A percentile compares a stretch with the other conserved stretches of the same genome.
phyloP scores from a whole-genome alignment of 805 yeast genomes.

The Yarrowia deformans region DNA sequence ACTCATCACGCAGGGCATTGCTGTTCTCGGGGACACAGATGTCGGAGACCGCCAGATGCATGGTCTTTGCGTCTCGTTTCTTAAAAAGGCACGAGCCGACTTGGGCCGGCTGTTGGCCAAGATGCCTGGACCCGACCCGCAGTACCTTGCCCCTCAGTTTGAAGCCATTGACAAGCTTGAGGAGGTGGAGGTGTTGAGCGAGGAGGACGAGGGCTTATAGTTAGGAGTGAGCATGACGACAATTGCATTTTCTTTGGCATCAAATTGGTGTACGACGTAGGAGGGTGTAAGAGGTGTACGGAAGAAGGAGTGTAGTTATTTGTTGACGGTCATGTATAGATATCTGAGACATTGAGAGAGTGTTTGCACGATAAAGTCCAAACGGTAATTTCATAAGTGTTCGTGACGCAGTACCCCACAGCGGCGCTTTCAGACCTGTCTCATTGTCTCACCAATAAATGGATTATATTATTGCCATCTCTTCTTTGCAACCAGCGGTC shows the following conservation, averaged over 20 bases:
- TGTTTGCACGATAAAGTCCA: background rate
- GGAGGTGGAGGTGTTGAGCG: slow-evolving; percentile 30
- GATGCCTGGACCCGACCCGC: slow-evolving; percentile 20
- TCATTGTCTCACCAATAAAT: too few relatives aligned
- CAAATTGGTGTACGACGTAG: background rate
- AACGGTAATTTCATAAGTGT: background rate
- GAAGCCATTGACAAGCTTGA: slow-evolving; percentile 21
- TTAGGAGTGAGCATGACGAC: slow-evolving; percentile 17
- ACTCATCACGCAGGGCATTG: slow-evolving; percentile 33
- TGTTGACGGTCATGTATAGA: too few relatives aligned
- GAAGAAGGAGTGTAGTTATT: background rate
- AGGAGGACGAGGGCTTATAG: slow-evolving; percentile 33
- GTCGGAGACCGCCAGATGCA: slow-evolving; percentile 23
- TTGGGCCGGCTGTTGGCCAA: slow-evolving; percentile 9
- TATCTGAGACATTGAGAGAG: slow-evolving; percentile 4
- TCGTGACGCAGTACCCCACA: background rate
- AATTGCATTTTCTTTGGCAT: slow-evolving; percentile 19
- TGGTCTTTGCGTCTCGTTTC: slow-evolving; percentile 22
- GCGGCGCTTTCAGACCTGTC: too few relatives aligned
- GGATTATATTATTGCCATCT: too few relatives aligned
- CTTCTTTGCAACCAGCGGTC: background rate
- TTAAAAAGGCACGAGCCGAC: slow-evolving; percentile 21
- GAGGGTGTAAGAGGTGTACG: background rate
- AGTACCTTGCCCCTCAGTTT: slow-evolving; percentile 13
- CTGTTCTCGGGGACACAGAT: slow-evolving; percentile 17